These are phyloP conservation scores for Rhododendron simsii DNA, from an alignment of 148 eudicot species.

Conservation along the genomic window DNA sequence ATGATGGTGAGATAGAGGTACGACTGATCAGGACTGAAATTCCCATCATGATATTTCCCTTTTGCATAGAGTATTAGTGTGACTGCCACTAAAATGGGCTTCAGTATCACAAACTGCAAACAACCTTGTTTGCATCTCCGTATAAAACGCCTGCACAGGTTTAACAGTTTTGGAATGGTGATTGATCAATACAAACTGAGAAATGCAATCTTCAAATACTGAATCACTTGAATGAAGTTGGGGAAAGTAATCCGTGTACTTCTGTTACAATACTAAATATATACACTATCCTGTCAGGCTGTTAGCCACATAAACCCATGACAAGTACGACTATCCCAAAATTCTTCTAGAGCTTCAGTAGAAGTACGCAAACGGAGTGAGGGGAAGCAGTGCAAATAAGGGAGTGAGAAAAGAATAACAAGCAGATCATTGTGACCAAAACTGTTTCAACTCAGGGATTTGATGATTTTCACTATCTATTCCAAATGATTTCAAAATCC, in stretches of 20 bases:
- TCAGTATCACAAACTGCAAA: constrained; percentile 95
- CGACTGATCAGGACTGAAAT: constrained; percentile 85
- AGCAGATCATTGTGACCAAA: background rate
- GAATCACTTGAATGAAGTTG: background rate
- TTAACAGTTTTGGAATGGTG: constrained; percentile 15
- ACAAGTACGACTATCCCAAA: background rate
- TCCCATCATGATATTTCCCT: constrained; percentile 93
- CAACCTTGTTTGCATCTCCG: constrained; percentile 98
- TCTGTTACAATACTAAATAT: background rate
- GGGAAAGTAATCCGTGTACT: background rate
- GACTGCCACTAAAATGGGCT: constrained; percentile 77
- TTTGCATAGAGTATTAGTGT: constrained; percentile 83
- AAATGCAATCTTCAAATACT: background rate
- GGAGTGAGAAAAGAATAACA: background rate
- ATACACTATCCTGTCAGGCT: background rate
- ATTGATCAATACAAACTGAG: background rate
- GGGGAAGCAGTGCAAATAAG: background rate
- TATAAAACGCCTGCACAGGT: constrained; percentile 77
- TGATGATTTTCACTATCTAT: background rate
- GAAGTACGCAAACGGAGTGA: background rate
- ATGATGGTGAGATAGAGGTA: constrained; percentile 91
- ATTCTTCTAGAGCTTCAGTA: background rate
- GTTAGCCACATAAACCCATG: background rate
- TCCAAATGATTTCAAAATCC: background rate
- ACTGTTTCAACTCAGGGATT: background rate